phyloP scores from a whole-genome alignment of 768 basidiomycete genomes.

The Galerina sulciceps region DNA sequence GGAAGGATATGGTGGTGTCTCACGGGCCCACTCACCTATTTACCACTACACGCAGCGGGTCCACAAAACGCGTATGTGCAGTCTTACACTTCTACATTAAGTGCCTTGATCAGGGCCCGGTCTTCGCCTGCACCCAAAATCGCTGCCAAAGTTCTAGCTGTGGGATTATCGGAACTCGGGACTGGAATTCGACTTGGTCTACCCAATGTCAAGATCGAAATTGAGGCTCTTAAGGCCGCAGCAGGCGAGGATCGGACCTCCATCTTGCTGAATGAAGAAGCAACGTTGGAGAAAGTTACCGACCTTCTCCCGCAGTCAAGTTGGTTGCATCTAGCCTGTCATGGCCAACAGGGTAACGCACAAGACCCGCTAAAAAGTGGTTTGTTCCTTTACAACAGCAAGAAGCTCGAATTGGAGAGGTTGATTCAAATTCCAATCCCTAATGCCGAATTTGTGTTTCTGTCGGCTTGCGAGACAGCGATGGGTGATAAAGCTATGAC shows the following conservation, averaged over 20 bases:
- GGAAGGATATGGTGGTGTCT: conserved; percentile 24
- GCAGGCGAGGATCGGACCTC: not conserved
- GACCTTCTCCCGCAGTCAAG: conserved; percentile 4
- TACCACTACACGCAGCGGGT: conserved; percentile 23
- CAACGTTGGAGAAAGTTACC: conserved; percentile 11
- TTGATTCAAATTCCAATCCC: conserved; percentile 27
- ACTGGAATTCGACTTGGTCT: conserved; percentile 1
- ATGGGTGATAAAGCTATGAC: conserved; percentile 30
- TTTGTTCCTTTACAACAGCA: conserved; percentile 20
- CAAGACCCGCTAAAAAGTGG: conserved; percentile 21
- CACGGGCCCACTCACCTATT: conserved; percentile 13
- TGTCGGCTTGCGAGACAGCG: conserved; percentile 52
- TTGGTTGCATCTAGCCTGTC: conserved; percentile 44
- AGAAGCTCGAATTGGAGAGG: conserved; percentile 20
- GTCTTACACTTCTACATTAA: conserved; percentile 20
- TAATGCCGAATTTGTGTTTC: conserved; percentile 39
- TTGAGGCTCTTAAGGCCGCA: conserved; percentile 6
- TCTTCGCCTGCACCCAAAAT: not conserved
- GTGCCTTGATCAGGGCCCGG: conserved; percentile 12
- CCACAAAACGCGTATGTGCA: conserved; percentile 13
- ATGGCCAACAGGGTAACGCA: conserved; percentile 34
- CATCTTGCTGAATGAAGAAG: conserved; percentile 9
- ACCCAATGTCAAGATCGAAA: conserved; percentile 19
- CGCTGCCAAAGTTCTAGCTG: not conserved
- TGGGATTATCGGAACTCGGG: conserved; percentile 5